Evolutionary conservation across 495 filamentous ascomycete genomes (phyloP), one percentile per base, ranked within the genome.

Genomic region (Elasticomyces elasticus): DNA sequence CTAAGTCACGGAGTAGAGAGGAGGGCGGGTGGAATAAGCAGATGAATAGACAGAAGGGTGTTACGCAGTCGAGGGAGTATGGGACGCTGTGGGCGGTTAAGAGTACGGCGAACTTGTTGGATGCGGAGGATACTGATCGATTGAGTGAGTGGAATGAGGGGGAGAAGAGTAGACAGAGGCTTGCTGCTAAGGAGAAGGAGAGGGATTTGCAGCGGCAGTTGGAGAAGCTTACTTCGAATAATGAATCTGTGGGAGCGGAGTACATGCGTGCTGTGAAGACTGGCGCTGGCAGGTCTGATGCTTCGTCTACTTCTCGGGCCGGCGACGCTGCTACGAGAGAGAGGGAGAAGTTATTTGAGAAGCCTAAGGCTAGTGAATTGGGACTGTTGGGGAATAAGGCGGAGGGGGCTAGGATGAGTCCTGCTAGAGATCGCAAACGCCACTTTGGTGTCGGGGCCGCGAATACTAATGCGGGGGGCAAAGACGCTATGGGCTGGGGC

Each of bases 141-240:
- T 43, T 58, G 13, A 3, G 44, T n/a, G n/a, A 17, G 22, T 33
- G 49, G 40, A 42, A 46, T 11, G 23, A 30, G 17, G 19, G 19
- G 1, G 59, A 62, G 44, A 45, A 54, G 1, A 76, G 78, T 24
- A 81, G 83, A 41, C 78, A 83, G 40, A 78, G 82, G 5, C 74
- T 91, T 1, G 82, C 76, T 11, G 80, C 80, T 20, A 76, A 83
- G 49, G 82, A 95, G 63, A 84, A 81, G 55, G 92, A 98, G 67
- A 75, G 81, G 7, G 86, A 94, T 43, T 81, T 97, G 45, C 83
- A 83, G 23, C 78, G 79, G 60, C 82, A 77, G 55, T 76, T 98
- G 7, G 75, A 74, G 19, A 73, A 74, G 4, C 30, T 51, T 20
- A 73, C 76, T 1, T 4, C 6, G 25, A 84, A 84, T 0, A 79